Base-by-base conservation (phyloP, 106 monocot genomes). In the Alisma plantagoaquatica region DNA sequence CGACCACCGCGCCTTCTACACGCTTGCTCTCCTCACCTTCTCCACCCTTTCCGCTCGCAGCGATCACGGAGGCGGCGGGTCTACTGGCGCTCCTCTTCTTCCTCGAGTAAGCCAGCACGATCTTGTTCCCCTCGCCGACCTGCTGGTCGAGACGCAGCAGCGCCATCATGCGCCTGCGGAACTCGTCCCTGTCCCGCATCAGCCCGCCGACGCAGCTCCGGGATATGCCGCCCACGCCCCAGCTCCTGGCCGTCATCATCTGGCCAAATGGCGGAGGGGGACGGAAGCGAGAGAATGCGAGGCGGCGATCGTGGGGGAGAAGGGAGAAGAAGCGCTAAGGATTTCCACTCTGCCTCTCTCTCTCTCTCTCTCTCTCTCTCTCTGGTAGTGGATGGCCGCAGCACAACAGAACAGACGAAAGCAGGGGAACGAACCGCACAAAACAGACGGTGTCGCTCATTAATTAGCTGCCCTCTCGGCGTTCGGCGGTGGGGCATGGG, bases 101-200 rank as follows among this genome's bases (percentile, higher is more conserved):
- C 41, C 20, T 58, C 14, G 0, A 15, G 14, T 56, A 19, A 19
- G 23, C 41, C 17, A 6, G 7, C 53, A 1, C 58, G 3, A 4
- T 15, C 11, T 33, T 27, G 26, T 2, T 6, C n/a, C 29, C 58
- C 43, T 6, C 43, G 23, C 43, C 58, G n/a, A 15, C 15, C 35
- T 24, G 38, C 20, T 38, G 5, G 35, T 38, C 35, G 29, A 58
- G 45, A 18, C 43, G 17, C 43, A 43, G n/a, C 43, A 44, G 32
- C 42, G 27, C 44, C 17, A 29, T 24, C 58, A 29, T 58, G 43
- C 58, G 42, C 58, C 43, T 28, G 27, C 35, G 7, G 38, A 56
- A 20, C 2, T 56, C 56, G 21, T 32, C 23, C 56, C 31, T 56
- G n/a, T 10, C 23, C 33, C 3, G 29, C 35, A 56, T 41, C 35